These are phyloP conservation scores for Scheffersomyces parashehatae DNA, from an alignment of 1,139 yeast genomes.

Conservation along the genomic window DNA sequence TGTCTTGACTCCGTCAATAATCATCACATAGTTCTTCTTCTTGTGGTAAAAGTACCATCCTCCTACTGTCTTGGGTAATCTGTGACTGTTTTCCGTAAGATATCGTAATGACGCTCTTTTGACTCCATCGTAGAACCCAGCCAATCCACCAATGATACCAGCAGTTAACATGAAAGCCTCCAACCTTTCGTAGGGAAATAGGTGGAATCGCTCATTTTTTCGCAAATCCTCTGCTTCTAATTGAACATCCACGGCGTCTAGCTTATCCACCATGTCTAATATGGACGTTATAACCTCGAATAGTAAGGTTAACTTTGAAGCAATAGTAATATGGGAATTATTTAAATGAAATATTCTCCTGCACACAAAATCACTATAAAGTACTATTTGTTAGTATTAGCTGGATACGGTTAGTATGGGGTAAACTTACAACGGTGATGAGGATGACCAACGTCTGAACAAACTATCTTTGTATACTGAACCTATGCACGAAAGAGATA, in stretches of 20 bases:
- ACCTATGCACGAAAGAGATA: neutral
- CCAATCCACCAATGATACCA: constrained; percentile 56
- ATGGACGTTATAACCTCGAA: no score
- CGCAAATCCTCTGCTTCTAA: constrained; percentile 5
- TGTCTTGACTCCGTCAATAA: constrained; percentile 50
- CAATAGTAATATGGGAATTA: no score
- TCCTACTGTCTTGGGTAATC: constrained; percentile 75
- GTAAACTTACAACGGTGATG: no score
- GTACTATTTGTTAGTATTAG: neutral
- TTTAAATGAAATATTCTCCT: neutral
- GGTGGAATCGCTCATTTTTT: constrained; percentile 41
- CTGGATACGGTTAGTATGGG: neutral
- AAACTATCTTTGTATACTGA: neutral
- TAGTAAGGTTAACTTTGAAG: no score
- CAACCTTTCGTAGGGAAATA: constrained; percentile 38
- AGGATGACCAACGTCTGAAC: no score
- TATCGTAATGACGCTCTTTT: constrained; percentile 57
- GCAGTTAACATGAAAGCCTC: constrained; percentile 35
- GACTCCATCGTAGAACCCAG: constrained; percentile 67
- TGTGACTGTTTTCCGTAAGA: constrained; percentile 79
- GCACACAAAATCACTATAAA: neutral
- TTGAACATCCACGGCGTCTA: no score
- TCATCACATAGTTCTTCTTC: constrained; percentile 75
- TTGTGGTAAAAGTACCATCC: constrained; percentile 92
- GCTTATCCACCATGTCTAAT: no score